Evolutionary conservation across 257 asterid species (phyloP).

Genomic region (Fraxinus pennsylvanica): DNA sequence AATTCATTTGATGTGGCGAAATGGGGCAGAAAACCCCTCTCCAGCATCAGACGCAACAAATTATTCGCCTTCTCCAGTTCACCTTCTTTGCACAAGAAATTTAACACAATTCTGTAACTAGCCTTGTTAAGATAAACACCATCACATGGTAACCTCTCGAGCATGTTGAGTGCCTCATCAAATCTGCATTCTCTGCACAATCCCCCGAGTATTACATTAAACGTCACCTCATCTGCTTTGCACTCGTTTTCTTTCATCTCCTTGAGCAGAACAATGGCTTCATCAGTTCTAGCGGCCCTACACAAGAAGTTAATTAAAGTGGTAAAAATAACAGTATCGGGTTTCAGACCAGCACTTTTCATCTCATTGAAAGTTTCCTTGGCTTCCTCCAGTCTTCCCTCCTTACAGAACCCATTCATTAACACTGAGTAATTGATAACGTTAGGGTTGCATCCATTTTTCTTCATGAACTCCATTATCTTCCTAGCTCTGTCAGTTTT

Average conservation of each 20-base stretch:
- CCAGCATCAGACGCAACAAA: slow-evolving; percentile 66
- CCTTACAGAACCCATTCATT: slow-evolving; percentile 73
- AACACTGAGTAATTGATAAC: slow-evolving; percentile 65
- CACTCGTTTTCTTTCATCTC: slow-evolving; percentile 69
- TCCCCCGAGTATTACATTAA: slow-evolving; percentile 78
- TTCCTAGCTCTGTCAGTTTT: slow-evolving; percentile 65
- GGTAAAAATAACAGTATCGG: slow-evolving; percentile 70
- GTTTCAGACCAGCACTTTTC: slow-evolving; percentile 56
- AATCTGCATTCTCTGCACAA: slow-evolving; percentile 63
- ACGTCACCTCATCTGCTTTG: slow-evolving; percentile 72
- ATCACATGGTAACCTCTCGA: slow-evolving; percentile 64
- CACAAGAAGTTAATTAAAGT: slow-evolving; percentile 66
- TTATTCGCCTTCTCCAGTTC: slow-evolving; percentile 60
- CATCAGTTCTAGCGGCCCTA: slow-evolving; percentile 54
- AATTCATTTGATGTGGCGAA: slow-evolving; percentile 81
- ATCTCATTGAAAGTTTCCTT: slow-evolving; percentile 53
- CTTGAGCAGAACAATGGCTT: slow-evolving; percentile 70
- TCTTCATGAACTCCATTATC: slow-evolving; percentile 77
- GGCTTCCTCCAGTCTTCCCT: slow-evolving; percentile 72
- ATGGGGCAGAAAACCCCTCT: slow-evolving; percentile 80
- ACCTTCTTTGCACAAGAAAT: slow-evolving; percentile 67
- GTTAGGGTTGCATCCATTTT: slow-evolving; percentile 80
- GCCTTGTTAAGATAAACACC: slow-evolving; percentile 75
- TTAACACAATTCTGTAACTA: slow-evolving; percentile 85
- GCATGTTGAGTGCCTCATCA: slow-evolving; percentile 74